Evolutionary conservation across 768 basidiomycete genomes (phyloP).

Genomic region (Pseudohyphozyma bogoriensis): DNA sequence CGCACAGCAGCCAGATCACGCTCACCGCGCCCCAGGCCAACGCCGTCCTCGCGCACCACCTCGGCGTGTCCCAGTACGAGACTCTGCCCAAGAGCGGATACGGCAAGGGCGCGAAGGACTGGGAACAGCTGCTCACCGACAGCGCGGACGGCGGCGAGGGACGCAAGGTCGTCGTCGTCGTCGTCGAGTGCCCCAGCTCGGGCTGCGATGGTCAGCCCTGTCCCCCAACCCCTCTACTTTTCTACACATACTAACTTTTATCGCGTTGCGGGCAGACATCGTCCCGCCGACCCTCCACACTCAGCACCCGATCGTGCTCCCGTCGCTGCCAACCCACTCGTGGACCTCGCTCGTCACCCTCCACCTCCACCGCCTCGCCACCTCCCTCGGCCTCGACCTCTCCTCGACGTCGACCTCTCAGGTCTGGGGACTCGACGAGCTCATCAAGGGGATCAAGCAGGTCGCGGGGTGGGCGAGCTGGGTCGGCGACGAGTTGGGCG

Average conservation of each 20-base stretch:
- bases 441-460: slow-evolving; percentile 20
- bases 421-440: slow-evolving; percentile 7
- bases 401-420: not conserved
- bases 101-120: not conserved
- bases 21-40: slow-evolving; percentile 20
- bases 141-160: not conserved
- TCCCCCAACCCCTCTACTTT: not conserved
- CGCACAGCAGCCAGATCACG: not conserved
- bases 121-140: slow-evolving; percentile 8
- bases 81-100: not conserved
- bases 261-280: not conserved
- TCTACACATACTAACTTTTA: not conserved
- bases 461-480: slow-evolving; percentile 23
- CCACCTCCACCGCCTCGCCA: slow-evolving; percentile 26
- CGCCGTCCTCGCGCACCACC: slow-evolving; percentile 25
- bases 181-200: slow-evolving; percentile 18
- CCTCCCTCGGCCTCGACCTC: not conserved
- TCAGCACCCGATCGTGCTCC: not conserved
- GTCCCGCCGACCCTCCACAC: not conserved
- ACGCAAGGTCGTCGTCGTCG: slow-evolving; percentile 16
- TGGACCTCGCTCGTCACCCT: slow-evolving; percentile 22
- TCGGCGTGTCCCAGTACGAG: slow-evolving; percentile 19
- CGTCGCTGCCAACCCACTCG: slow-evolving; percentile 10
- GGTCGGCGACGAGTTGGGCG: slow-evolving; percentile 21
- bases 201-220: slow-evolving; percentile 16